Percentiles rank a stretch among this genome's conserved stretches.
Conservation (phyloP, 495 filamentous ascomycete genomes). For the Copromyces sp. region DNA sequence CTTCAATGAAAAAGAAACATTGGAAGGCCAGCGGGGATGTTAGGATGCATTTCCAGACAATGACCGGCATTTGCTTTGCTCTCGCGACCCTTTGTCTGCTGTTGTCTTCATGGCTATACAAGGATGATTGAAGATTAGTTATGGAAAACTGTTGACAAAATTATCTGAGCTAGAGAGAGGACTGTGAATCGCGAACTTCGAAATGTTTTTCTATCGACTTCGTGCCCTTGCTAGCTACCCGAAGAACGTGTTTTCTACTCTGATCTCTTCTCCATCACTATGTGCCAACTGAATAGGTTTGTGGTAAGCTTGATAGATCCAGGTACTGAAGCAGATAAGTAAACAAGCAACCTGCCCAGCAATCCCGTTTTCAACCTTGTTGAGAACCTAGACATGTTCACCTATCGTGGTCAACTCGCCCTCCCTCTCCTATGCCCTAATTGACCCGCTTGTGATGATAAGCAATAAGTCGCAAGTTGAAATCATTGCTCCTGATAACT, state of each 20-base stretch:
- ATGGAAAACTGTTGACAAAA: background rate
- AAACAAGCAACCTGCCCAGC: background rate
- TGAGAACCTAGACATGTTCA: background rate
- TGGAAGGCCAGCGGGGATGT: background rate
- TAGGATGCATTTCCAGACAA: background rate
- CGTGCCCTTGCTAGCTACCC: background rate
- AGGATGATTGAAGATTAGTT: background rate
- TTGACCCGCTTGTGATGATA: background rate
- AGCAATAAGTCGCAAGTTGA: background rate
- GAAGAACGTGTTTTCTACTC: background rate
- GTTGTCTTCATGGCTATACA: background rate
- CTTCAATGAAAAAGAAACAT: background rate
- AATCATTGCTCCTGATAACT: background rate
- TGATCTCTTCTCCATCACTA: background rate
- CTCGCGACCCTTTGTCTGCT: background rate
- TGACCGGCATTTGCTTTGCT: background rate
- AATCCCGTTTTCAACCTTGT: background rate
- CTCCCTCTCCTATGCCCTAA: background rate
- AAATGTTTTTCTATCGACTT: background rate
- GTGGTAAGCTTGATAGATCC: rapidly evolving
- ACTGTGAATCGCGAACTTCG: background rate
- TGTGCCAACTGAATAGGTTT: background rate
- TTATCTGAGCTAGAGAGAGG: background rate
- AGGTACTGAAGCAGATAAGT: background rate
- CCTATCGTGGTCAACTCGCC: background rate